Conservation (phyloP, 129 eudicot genomes). For the Artemisia tridentata region DNA sequence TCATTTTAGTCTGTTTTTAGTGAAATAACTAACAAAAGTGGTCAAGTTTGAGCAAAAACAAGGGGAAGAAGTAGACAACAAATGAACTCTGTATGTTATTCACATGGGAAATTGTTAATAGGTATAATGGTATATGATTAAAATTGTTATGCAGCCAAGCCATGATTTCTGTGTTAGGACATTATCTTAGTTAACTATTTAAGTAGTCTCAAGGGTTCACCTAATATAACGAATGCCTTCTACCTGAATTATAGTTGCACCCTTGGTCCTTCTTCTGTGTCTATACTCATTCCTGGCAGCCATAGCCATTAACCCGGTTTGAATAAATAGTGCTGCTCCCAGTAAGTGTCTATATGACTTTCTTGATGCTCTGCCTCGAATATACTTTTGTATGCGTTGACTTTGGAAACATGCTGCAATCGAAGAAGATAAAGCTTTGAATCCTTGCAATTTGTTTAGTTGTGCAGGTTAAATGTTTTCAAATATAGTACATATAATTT, state of each 20-base stretch:
- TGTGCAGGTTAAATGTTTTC: too few relatives aligned
- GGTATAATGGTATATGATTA: too few relatives aligned
- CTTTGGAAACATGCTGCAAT: slow-evolving; percentile 96
- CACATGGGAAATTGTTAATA: too few relatives aligned
- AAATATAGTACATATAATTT: not conserved
- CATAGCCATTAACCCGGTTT: slow-evolving; percentile 93
- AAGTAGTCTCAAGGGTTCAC: not conserved
- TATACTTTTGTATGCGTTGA: slow-evolving; percentile 92
- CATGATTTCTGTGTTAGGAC: not conserved
- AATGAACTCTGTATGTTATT: too few relatives aligned
- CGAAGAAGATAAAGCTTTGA: slow-evolving; percentile 17
- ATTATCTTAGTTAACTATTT: not conserved
- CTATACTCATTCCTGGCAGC: slow-evolving; percentile 86
- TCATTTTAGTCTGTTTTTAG: too few relatives aligned
- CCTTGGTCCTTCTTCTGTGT: slow-evolving; percentile 73
- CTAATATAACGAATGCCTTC: not conserved
- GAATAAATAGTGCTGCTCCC: slow-evolving; percentile 60
- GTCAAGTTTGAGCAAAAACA: too few relatives aligned
- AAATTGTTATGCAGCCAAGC: too few relatives aligned
- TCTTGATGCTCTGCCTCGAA: slow-evolving; percentile 68
- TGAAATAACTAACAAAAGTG: too few relatives aligned
- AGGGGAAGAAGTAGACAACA: too few relatives aligned
- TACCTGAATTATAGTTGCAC: slow-evolving; percentile 88
- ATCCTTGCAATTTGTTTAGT: too few relatives aligned
- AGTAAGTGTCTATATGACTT: slow-evolving; percentile 57